Base-by-base conservation (phyloP, 306 rosid genomes). In the Luffa aegyptiaca region DNA sequence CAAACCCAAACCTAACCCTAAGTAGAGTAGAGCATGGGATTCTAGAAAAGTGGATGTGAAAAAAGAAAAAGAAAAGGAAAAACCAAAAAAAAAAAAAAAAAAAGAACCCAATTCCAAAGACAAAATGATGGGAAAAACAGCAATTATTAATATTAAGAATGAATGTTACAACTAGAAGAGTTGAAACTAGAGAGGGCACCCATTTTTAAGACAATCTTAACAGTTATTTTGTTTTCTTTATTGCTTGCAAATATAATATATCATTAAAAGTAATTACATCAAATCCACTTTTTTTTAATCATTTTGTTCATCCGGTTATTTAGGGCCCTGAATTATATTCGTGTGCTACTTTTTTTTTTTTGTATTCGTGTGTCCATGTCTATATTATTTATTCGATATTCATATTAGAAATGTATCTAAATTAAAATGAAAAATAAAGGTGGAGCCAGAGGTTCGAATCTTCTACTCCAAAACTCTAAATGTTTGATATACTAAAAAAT, bases 11-110 rank as follows among this genome's bases (percentile, higher is more conserved):
- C 18, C 36, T 0, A 41, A 69, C 53, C 52, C 53, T 42, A 69
- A 42, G 35, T 42, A 69, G 73, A 65, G 33, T 66, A 66, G 74
- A 37, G 70, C 70, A 63, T 63, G 70, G 70, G 44, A 61, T 63
- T 63, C 45, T 66, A 39, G 75, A 10, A 68, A 68, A 68, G 75
- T 66, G 73, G 73, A 66, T 18, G 2, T 42, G 36, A 5, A 41
- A n/a, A 18, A n/a, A 12, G 1, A 20, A 21, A 57, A 13, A 18
- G 5, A 39, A 14, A 7, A 59, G 6, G 3, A 4, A 0, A 26
- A 26, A 26, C 31, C 31, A 26, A 17, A 66, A 13, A 36, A 4
- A 0, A 26, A 26, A 26, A 0, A 0, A 26, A 17, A 66, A 13
- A 36, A 64, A 68, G 42, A 36, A 68, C 2, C 52, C 8, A 68